These are phyloP conservation scores for Erythrophleum ivorense DNA, from an alignment of 331 rosid genomes.

Conservation along the genomic window DNA sequence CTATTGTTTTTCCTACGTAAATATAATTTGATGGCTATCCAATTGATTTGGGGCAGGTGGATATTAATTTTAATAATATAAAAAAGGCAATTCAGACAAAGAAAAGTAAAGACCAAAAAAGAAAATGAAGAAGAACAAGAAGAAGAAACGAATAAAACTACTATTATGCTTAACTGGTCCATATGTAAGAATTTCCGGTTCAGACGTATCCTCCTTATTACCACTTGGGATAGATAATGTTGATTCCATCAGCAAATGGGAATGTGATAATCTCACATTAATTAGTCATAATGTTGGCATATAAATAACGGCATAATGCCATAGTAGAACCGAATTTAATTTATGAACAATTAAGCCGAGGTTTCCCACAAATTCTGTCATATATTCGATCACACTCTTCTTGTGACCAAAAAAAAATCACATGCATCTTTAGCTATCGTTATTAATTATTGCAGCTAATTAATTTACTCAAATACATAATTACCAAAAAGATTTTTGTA, in stretches of 20 bases:
- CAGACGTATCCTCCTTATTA: background rate
- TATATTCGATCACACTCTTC: background rate
- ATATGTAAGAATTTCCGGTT: background rate
- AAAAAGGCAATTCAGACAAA: background rate
- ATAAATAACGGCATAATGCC: background rate
- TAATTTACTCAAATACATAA: background rate
- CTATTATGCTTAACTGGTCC: conserved; percentile 10
- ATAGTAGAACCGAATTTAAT: background rate
- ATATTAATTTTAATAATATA: background rate
- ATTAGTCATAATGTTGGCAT: conserved; percentile 6
- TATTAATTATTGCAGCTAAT: background rate
- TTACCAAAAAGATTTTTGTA: background rate
- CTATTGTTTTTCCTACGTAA: background rate
- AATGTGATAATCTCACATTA: conserved; percentile 1
- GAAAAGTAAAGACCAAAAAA: background rate
- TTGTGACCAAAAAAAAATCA: too few relatives aligned
- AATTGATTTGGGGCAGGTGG: conserved; percentile 8
- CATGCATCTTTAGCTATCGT: background rate
- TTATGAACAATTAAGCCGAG: background rate
- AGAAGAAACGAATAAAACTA: background rate
- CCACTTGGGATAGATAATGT: conserved; percentile 20
- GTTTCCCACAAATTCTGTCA: background rate
- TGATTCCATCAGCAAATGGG: conserved; percentile 17
- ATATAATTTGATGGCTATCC: background rate
- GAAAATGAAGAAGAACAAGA: background rate